Evolutionary conservation across 2,329 filamentous ascomycete genomes (phyloP), one percentile per base, ranked within the genome.

Genomic region (Alternaria rosae): DNA sequence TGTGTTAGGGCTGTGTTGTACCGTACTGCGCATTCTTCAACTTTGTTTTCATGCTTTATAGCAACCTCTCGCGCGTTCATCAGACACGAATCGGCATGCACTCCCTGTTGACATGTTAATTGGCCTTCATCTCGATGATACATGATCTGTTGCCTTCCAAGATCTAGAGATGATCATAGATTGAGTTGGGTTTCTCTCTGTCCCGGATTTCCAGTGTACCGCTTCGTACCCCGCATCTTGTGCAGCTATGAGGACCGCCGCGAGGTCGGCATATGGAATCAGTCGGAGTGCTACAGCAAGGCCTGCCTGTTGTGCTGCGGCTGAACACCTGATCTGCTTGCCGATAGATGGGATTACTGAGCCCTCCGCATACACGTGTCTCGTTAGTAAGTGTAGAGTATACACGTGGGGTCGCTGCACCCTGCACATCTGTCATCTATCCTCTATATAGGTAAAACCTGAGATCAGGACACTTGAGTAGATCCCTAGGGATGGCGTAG

Each of bases 381-480:
- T n/a, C 17, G 10, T 12, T n/a, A 21, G n/a, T 47, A 3, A 47
- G 17, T 6, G 42, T 5, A 23, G 3, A 10, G 7, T 30, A 25
- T 45, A 17, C 21, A 47, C 6, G 23, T 47, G 20, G 42, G 11
- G 32, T 54, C 15, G 38, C 30, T 23, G 28, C 6, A 44, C 30
- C 41, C 26, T 59, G 57, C 12, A 38, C 10, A 20, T 41, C 25
- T 20, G 45, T 15, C 57, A 42, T 59, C 44, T 59, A 54, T 15
- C 20, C 28, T 8, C 23, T 54, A 30, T 59, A 59, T 54, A 50
- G 57, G 9, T 59, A 59, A 59, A 59, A 7, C 7, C 41, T n/a
- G 17, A 52, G 11, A 57, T 44, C 41, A 50, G 17, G 9, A 25
- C 13, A 15, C 45, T 13, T 52, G n/a, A 25, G 7, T 8, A 44